Conservation (phyloP, 202 grass and related monocot genomes). For the Musa balbisiana region DNA sequence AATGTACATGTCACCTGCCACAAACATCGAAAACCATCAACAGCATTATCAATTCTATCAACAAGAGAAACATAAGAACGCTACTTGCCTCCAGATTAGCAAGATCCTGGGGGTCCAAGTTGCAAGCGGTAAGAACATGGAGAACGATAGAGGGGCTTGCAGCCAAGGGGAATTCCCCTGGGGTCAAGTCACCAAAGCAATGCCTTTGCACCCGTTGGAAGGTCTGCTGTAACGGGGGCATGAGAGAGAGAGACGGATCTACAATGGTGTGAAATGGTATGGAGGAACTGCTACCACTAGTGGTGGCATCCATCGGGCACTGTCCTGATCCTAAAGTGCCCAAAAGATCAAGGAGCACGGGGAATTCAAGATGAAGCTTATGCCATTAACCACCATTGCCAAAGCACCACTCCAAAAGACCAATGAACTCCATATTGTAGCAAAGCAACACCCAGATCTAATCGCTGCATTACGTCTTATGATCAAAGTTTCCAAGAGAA, state of each 20-base stretch:
- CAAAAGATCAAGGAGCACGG: not conserved
- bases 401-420: not conserved
- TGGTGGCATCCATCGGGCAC: slow-evolving; percentile 55
- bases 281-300: slow-evolving; percentile 61
- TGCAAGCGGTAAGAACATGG: slow-evolving; percentile 72
- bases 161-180: slow-evolving; percentile 79
- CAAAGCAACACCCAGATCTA: not conserved
- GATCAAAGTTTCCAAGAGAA: too few species aligned
- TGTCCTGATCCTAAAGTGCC: not conserved
- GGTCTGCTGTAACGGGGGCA: slow-evolving; percentile 61
- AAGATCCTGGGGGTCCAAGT: slow-evolving; percentile 69
- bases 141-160: slow-evolving; percentile 84
- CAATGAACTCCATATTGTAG: not conserved
- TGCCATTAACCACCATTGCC: not conserved
- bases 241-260: slow-evolving; percentile 58
- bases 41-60: slow-evolving; percentile 65
- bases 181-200: slow-evolving; percentile 53
- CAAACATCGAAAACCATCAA: slow-evolving; percentile 47
- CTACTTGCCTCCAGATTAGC: slow-evolving; percentile 85
- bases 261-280: slow-evolving; percentile 56
- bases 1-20: slow-evolving; percentile 70
- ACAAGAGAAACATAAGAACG: slow-evolving; percentile 23
- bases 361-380: not conserved
- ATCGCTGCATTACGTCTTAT: not conserved
- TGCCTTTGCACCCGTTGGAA: slow-evolving; percentile 59